Evolutionary conservation across 176 grass and related monocot genomes (phyloP), one percentile per base, ranked within the genome.

Genomic region (Musa itinerans): DNA sequence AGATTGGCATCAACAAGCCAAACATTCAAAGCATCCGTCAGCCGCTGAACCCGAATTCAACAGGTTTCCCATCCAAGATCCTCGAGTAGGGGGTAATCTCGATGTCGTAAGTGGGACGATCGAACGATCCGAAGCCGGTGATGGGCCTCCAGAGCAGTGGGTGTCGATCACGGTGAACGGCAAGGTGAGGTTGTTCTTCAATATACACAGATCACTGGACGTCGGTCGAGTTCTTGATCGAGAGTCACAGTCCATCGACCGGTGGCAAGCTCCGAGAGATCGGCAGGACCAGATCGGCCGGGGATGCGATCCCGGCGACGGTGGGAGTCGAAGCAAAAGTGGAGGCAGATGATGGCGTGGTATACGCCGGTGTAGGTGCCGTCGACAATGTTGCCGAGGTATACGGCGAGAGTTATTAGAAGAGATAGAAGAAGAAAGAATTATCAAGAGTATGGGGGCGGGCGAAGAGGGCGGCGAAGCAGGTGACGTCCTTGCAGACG

Each of bases 1-100:
- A 92, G 83, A 81, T 96, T 96, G 56, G 83, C 93, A 79, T 96
- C 85, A 10, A 96, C 61, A 74, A 50, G 82, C 89, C 93, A 96
- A 76, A 51, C 74, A 56, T 88, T 23, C 53, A 79, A 68, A 74
- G 81, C 83, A 24, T 86, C 69, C 52, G 89, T 96, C n/a, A n/a
- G 68, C 92, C 93, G n/a, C 77, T 82, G 76, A 92, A 83, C 9
- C 26, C 71, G 2, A 92, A 74, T 54, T 96, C 78, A 50, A 92
- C 89, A 49, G 68, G 73, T 69, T 83, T 34, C 13, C 85, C 89
- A 57, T 88, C 93, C 68, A 96, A 25, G 10, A 96, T 13, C 57
- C 74, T 83, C n/a, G n/a, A n/a, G n/a, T n/a, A n/a, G n/a, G n/a
- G n/a, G n/a, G n/a, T n/a, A 69, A 96, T 80, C 84, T 96, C 93